Evolutionary conservation across 768 basidiomycete genomes (phyloP).

Genomic region (Trametes maxima): DNA sequence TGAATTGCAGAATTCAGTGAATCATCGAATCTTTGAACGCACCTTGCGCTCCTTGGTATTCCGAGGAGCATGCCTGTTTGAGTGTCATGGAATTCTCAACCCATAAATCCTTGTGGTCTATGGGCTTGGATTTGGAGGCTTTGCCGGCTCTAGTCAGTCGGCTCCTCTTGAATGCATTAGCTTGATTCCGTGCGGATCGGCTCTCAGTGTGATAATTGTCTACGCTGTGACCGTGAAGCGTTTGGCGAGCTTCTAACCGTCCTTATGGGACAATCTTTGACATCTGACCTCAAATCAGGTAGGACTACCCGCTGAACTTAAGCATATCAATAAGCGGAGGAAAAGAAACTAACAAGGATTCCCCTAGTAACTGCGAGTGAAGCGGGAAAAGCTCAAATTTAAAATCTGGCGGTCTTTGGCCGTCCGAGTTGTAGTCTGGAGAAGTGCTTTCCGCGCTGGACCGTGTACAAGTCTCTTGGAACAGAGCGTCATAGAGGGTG

Average conservation of each 20-base stretch:
- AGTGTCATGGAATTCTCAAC: conserved; percentile 68
- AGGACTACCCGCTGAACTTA: conserved; percentile 86
- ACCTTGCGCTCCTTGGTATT: conserved; percentile 78
- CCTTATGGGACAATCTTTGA: conserved; percentile 31
- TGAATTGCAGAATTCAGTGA: conserved; percentile 83
- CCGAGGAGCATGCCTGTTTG: conserved; percentile 75
- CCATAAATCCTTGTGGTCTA: conserved; percentile 34
- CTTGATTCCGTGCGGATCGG: conserved; percentile 28
- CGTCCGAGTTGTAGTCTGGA: conserved; percentile 79
- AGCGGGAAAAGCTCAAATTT: conserved; percentile 85
- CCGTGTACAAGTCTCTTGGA: conserved; percentile 80
- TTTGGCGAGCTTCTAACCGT: conserved; percentile 30
- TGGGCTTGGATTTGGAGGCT: conserved; percentile 46
- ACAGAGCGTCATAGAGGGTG: conserved; percentile 80
- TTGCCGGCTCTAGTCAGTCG: conserved; percentile 36
- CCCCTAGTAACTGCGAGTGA: conserved; percentile 88
- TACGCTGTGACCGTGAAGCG: conserved; percentile 40
- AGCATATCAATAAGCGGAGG: conserved; percentile 90
- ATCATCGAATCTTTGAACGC: conserved; percentile 86
- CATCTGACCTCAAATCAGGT: conserved; percentile 77
- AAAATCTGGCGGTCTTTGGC: conserved; percentile 66
- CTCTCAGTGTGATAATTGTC: conserved; percentile 57
- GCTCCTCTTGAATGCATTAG: conserved; percentile 54
- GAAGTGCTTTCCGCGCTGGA: conserved; percentile 72
- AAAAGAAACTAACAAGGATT: conserved; percentile 92